Percentiles rank a stretch among this genome's conserved stretches.
These are phyloP conservation scores for Aspergillus vadensis DNA, from an alignment of 2,329 filamentous ascomycete genomes.

Conservation along the genomic window DNA sequence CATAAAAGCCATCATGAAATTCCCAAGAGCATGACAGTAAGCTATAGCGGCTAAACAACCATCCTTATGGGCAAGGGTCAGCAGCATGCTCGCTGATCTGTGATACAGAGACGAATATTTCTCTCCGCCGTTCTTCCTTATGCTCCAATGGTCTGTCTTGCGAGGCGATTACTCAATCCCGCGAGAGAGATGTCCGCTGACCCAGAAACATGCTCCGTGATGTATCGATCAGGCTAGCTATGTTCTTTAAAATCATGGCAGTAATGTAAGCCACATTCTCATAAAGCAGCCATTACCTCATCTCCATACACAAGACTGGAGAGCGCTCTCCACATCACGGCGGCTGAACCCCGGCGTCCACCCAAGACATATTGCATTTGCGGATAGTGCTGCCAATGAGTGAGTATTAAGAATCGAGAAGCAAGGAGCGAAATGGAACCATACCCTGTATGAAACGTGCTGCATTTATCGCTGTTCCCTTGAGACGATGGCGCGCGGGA, in stretches of 20 bases:
- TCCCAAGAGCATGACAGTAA: too few relatives aligned
- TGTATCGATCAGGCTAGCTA: too few relatives aligned
- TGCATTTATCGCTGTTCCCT: conserved; percentile 12
- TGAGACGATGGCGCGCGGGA: not conserved
- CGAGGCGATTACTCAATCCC: too few relatives aligned
- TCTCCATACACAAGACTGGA: not conserved
- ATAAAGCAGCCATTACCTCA: not conserved
- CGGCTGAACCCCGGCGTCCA: conserved; percentile 28
- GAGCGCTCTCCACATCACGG: conserved; percentile 25
- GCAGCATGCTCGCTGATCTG: too few relatives aligned
- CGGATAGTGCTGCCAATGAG: conserved; percentile 19
- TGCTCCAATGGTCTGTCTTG: too few relatives aligned
- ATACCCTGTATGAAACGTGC: conserved; percentile 23
- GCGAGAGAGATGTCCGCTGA: too few relatives aligned
- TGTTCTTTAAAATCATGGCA: too few relatives aligned
- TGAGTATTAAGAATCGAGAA: conserved; percentile 11
- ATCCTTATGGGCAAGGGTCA: too few relatives aligned
- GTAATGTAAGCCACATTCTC: not conserved
- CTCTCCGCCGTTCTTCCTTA: too few relatives aligned
- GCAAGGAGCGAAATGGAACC: not conserved
- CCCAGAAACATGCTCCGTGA: not conserved
- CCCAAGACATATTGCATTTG: conserved; percentile 26
- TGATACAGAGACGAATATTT: too few relatives aligned
- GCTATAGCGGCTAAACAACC: too few relatives aligned
- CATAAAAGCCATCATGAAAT: too few relatives aligned